Conservation (phyloP, 305 asterid genomes). For the Fraxinus dipetala region DNA sequence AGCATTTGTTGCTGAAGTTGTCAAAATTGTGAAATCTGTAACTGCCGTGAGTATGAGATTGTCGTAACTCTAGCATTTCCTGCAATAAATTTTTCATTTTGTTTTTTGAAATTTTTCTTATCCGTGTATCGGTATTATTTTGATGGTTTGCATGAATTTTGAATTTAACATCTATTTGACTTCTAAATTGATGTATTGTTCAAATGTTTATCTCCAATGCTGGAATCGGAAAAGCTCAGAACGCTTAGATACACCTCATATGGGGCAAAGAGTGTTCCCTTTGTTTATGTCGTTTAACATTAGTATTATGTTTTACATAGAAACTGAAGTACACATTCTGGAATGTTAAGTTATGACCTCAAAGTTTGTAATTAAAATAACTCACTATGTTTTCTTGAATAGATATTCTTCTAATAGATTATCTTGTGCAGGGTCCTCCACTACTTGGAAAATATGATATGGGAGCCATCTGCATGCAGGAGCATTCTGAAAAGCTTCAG, state of each 20-base stretch:
- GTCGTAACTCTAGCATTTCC: neutral
- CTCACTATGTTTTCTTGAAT: neutral
- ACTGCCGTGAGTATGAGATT: slow-evolving; percentile 69
- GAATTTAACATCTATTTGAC: neutral
- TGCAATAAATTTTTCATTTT: neutral
- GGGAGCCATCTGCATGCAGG: slow-evolving; percentile 99
- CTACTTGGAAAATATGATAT: slow-evolving; percentile 81
- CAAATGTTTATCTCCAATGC: neutral
- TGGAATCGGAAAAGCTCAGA: neutral
- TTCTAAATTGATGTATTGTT: neutral
- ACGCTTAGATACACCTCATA: neutral
- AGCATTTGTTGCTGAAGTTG: slow-evolving; percentile 87
- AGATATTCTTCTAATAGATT: slow-evolving; percentile 4
- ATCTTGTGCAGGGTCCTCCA: slow-evolving; percentile 80
- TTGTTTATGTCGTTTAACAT: neutral
- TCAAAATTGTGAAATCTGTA: slow-evolving; percentile 80
- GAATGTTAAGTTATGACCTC: neutral
- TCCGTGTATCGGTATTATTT: neutral
- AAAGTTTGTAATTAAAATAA: neutral
- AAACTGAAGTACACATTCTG: neutral
- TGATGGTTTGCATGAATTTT: neutral
- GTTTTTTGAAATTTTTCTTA: neutral
- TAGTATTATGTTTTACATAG: neutral
- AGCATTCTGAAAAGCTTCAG: slow-evolving; percentile 95
- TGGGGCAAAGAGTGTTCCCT: neutral